Conservation (phyloP, 1,139 yeast genomes). For the Blastobotrys indianensis region DNA sequence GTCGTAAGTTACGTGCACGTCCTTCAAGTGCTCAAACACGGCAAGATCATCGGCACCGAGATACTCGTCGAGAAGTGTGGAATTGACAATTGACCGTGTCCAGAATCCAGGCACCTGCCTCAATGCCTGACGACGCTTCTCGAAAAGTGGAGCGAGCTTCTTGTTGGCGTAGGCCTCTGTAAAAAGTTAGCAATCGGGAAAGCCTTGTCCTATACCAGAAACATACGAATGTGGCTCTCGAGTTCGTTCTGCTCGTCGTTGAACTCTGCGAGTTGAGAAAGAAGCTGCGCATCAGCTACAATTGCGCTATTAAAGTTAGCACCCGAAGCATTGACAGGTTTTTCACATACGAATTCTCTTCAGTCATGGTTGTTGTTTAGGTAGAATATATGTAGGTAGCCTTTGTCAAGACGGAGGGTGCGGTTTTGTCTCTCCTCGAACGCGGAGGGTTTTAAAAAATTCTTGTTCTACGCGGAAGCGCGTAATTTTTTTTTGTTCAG, state of each 20-base stretch:
- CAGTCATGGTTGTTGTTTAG: no score
- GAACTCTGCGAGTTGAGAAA: constrained; percentile 37
- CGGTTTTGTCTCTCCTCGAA: no score
- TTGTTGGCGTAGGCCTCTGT: constrained; percentile 20
- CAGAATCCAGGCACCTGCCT: constrained; percentile 35
- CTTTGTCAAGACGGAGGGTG: no score
- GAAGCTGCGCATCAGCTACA: neutral
- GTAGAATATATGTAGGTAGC: no score
- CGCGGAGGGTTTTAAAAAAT: no score
- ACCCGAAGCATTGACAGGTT: no score
- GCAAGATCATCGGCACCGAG: constrained; percentile 32
- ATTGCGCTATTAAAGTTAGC: no score
- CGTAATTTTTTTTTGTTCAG: no score
- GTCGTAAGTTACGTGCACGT: constrained; percentile 31
- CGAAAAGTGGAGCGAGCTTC: constrained; percentile 33
- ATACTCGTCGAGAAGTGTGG: constrained; percentile 29
- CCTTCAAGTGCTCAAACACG: constrained; percentile 28
- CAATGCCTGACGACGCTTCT: constrained; percentile 30
- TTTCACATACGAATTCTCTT: no score
- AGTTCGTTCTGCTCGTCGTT: constrained; percentile 44
- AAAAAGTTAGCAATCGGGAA: constrained; percentile 5
- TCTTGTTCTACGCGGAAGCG: no score
- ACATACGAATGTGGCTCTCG: constrained; percentile 25
- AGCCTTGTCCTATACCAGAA: constrained; percentile 6
- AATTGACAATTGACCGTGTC: constrained; percentile 33